A percentile compares a stretch with the other conserved stretches of the same genome.
Evolutionary conservation across 1,284 basidiomycete genomes (phyloP).

Genomic region (Microbotryum lychnidis-dioicae): DNA sequence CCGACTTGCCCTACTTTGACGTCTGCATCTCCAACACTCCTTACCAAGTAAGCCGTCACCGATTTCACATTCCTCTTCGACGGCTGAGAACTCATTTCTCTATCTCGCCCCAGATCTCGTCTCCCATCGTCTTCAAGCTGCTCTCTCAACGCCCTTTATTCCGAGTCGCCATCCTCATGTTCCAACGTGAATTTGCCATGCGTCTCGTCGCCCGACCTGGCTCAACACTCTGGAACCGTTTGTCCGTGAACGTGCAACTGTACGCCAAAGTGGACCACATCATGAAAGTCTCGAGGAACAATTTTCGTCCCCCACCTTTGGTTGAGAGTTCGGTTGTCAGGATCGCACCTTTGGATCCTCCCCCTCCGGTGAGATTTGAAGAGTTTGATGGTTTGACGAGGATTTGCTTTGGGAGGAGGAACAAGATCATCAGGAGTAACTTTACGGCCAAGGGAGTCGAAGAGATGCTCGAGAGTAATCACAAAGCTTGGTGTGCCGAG

Average conservation of each 20-base stretch:
- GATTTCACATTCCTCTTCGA: background rate
- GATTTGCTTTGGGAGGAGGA: conserved; percentile 80
- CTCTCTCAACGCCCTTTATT: conserved; percentile 92
- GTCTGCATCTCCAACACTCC: conserved; percentile 99
- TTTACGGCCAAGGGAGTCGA: conserved; percentile 87
- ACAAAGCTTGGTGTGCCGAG: conserved; percentile 86
- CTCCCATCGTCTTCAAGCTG: conserved; percentile 91
- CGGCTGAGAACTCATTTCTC: background rate
- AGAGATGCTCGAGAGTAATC: conserved; percentile 89
- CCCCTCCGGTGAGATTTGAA: conserved; percentile 89
- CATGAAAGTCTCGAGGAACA: conserved; percentile 92
- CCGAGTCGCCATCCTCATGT: conserved; percentile 95
- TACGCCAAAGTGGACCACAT: conserved; percentile 92
- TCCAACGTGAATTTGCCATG: conserved; percentile 95
- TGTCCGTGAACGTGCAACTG: conserved; percentile 94
- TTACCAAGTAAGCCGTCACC: conserved; percentile 58
- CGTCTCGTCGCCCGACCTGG: conserved; percentile 82
- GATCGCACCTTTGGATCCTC: conserved; percentile 85
- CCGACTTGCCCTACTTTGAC: conserved; percentile 93
- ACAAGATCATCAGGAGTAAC: conserved; percentile 82
- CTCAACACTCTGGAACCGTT: conserved; percentile 81
- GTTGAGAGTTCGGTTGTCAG: conserved; percentile 91
- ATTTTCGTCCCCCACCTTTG: conserved; percentile 91
- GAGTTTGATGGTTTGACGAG: conserved; percentile 93
- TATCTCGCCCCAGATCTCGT: conserved; percentile 62